Percentiles rank a stretch among this genome's conserved stretches.
These are phyloP conservation scores for Erythrophleum fordii DNA, from an alignment of 306 rosid genomes.

Conservation along the genomic window DNA sequence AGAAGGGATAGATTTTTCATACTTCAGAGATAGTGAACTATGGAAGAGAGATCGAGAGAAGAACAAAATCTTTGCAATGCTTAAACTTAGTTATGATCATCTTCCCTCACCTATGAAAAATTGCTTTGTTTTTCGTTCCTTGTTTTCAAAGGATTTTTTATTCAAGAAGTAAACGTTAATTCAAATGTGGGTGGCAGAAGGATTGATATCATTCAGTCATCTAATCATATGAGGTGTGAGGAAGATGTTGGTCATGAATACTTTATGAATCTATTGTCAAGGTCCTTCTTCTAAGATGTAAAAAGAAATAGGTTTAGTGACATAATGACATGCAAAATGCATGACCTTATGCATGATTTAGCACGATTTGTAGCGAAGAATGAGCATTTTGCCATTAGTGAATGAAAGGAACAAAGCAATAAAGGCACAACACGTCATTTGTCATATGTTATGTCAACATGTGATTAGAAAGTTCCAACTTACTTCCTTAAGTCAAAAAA, in stretches of 20 bases:
- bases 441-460: not conserved
- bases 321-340: slow-evolving; percentile 9
- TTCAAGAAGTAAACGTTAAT: not conserved
- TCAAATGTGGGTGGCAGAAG: not conserved
- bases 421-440: not conserved
- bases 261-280: not conserved
- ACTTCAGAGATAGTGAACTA: not conserved
- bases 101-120: not conserved
- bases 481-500: not conserved
- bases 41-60: not conserved
- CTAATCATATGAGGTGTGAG: not conserved
- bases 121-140: not conserved
- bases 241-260: not conserved
- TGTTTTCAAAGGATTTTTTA: not conserved
- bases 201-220: not conserved
- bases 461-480: not conserved
- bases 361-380: not conserved
- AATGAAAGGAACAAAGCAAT: not conserved
- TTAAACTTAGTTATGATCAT: not conserved
- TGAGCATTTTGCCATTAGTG: not conserved
- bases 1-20: not conserved
- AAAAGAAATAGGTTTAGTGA: not conserved
- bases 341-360: not conserved
- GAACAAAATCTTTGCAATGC: not conserved
- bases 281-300: not conserved